phyloP scores from a whole-genome alignment of 2,329 filamentous ascomycete species.

The Ophiobolus disseminans region DNA sequence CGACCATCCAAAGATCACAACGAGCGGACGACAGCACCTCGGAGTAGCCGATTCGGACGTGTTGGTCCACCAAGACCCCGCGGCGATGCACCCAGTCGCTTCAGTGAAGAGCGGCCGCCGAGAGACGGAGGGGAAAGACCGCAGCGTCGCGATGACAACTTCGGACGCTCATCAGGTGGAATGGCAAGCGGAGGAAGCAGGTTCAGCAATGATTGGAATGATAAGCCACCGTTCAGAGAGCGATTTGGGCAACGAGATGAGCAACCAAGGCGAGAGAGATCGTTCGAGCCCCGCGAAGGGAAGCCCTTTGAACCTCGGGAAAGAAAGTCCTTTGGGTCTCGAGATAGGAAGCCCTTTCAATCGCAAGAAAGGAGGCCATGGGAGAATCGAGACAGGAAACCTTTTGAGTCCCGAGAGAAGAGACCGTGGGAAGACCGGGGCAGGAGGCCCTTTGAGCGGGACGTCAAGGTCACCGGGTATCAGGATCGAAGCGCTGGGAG shows the following conservation, averaged over 20 bases:
- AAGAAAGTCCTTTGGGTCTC: neutral
- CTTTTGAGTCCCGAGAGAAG: too few species aligned
- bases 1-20: neutral
- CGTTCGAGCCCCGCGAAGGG: neutral
- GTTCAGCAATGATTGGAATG: too few species aligned
- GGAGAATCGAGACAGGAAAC: too few species aligned
- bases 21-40: neutral
- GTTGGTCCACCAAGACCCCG: slow-evolving; percentile 7
- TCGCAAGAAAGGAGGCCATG: too few species aligned
- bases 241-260: too few species aligned
- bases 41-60: slow-evolving; percentile 14
- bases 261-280: neutral
- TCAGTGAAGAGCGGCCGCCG: neutral
- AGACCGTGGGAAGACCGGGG: too few species aligned
- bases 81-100: slow-evolving; percentile 1
- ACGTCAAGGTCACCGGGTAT: too few species aligned
- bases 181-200: too few species aligned
- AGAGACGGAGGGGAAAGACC: neutral
- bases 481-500: too few species aligned
- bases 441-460: too few species aligned
- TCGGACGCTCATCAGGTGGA: neutral
- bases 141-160: neutral
- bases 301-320: neutral
- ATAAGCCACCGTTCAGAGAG: too few species aligned
- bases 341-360: too few species aligned